Evolutionary conservation across 2,329 filamentous ascomycete genomes (phyloP).

Genomic region (Colletotrichum navitas): DNA sequence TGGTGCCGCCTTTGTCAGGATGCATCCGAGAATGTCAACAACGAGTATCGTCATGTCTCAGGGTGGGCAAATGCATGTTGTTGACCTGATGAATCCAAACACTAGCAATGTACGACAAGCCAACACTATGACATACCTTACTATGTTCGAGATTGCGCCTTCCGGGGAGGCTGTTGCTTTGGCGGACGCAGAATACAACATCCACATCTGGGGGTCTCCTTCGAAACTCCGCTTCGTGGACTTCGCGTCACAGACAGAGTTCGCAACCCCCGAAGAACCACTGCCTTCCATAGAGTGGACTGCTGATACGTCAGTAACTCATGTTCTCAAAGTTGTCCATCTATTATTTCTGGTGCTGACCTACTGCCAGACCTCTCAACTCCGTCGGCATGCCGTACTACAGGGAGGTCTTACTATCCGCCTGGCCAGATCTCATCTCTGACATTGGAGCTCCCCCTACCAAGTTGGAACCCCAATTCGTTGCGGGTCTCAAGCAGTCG

Average conservation of each 20-base stretch:
- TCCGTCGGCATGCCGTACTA: slow-evolving; percentile 94
- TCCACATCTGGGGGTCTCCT: slow-evolving; percentile 91
- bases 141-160: slow-evolving; percentile 86
- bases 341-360: slow-evolving; percentile 28
- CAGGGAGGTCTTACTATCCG: slow-evolving; percentile 85
- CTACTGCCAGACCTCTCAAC: slow-evolving; percentile 73
- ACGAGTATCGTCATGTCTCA: slow-evolving; percentile 95
- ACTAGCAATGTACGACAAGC: slow-evolving; percentile 87
- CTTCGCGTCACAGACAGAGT: slow-evolving; percentile 81
- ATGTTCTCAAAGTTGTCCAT: neutral
- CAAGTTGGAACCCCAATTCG: slow-evolving; percentile 78
- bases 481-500: slow-evolving; percentile 75
- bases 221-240: slow-evolving; percentile 90
- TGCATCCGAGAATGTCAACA: slow-evolving; percentile 96
- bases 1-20: slow-evolving; percentile 92
- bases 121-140: slow-evolving; percentile 77
- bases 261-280: slow-evolving; percentile 75
- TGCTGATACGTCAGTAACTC: slow-evolving; percentile 71
- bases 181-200: slow-evolving; percentile 80
- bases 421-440: slow-evolving; percentile 88
- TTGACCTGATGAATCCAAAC: slow-evolving; percentile 94
- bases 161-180: slow-evolving; percentile 89
- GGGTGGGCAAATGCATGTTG: slow-evolving; percentile 92
- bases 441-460: slow-evolving; percentile 87
- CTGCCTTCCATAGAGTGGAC: slow-evolving; percentile 75